A percentile compares a stretch with the other conserved stretches of the same genome.
phyloP scores from a whole-genome alignment of 2,329 filamentous ascomycete genomes.

The Leptographium radiaticola region DNA sequence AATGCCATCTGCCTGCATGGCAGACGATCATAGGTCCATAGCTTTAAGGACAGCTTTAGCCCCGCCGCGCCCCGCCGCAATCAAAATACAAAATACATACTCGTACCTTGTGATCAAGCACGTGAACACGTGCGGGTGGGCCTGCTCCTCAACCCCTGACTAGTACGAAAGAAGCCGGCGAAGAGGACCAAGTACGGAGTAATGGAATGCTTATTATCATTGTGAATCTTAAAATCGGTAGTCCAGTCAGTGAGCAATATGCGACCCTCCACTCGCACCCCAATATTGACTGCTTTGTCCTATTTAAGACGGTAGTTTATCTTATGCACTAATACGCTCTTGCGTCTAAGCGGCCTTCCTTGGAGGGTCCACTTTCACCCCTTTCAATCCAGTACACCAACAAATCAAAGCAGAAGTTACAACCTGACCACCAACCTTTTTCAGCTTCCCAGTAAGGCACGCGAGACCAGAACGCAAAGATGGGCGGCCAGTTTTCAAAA shows the following conservation, averaged over 20 bases:
- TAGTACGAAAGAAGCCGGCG: neutral
- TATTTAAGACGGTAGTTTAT: too few relatives aligned
- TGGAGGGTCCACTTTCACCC: neutral
- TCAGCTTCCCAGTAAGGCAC: too few relatives aligned
- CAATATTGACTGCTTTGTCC: too few relatives aligned
- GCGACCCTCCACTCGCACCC: too few relatives aligned
- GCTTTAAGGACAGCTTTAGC: too few relatives aligned
- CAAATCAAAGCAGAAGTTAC: slow-evolving; percentile 1
- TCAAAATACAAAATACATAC: too few relatives aligned
- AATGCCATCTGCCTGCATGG: too few relatives aligned
- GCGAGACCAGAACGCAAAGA: slow-evolving; percentile 28
- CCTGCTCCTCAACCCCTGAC: neutral
- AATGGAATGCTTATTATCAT: neutral
- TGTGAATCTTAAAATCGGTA: too few relatives aligned
- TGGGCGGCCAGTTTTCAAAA: slow-evolving; percentile 91
- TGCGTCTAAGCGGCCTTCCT: neutral
- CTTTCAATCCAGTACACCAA: neutral
- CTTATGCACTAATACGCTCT: neutral
- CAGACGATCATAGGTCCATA: too few relatives aligned
- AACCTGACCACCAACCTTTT: neutral
- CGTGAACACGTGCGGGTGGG: neutral
- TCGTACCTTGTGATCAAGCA: neutral
- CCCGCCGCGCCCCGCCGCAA: too few relatives aligned
- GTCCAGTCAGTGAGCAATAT: too few relatives aligned
- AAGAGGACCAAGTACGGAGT: neutral